Evolutionary conservation across 1,284 basidiomycete genomes (phyloP).

Genomic region (Puccinia novopanici): DNA sequence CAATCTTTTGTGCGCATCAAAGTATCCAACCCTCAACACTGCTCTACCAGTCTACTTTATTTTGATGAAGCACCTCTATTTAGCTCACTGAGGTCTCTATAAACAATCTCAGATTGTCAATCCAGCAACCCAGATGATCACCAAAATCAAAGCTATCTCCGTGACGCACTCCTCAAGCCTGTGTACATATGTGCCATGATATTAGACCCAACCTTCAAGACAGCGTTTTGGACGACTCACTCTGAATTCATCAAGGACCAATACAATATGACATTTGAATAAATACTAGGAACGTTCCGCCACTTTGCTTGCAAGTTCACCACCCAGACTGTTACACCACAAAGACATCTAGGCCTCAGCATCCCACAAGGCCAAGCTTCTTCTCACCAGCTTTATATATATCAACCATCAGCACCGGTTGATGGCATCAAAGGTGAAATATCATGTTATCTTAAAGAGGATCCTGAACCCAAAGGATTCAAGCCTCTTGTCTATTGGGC

Average conservation of each 20-base stretch:
- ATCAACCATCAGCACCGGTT: too few relatives aligned
- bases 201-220: conserved; percentile 16
- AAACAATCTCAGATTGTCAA: background rate
- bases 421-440: too few relatives aligned
- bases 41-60: conserved; percentile 14
- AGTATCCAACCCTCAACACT: conserved; percentile 25
- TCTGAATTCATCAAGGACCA: background rate
- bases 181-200: conserved; percentile 17
- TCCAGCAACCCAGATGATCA: background rate
- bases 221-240: background rate
- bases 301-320: too few relatives aligned
- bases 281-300: background rate
- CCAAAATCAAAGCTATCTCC: background rate
- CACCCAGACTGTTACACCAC: too few relatives aligned
- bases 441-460: background rate
- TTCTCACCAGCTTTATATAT: too few relatives aligned
- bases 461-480: background rate
- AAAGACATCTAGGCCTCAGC: too few relatives aligned
- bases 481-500: background rate
- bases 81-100: background rate
- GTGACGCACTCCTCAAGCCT: background rate
- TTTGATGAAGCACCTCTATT: background rate
- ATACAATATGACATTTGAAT: background rate
- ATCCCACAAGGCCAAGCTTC: too few relatives aligned
- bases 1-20: conserved; percentile 13